Evolutionary conservation across 2,329 filamentous ascomycete species (phyloP).

Genomic region (Fusarium guadeloupense): DNA sequence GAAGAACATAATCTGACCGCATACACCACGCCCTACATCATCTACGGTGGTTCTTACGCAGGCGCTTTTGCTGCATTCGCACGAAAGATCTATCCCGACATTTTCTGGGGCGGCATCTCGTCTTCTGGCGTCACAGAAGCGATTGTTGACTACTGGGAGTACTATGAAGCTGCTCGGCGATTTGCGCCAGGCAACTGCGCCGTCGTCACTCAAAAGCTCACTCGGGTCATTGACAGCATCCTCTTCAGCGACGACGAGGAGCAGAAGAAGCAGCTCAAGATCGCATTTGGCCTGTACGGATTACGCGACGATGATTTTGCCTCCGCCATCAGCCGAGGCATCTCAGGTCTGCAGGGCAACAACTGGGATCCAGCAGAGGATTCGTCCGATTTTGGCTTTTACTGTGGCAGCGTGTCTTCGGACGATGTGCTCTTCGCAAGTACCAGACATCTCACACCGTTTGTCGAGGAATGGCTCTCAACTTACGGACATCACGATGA

Average conservation of each 20-base stretch:
- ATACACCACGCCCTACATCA: conserved; percentile 73
- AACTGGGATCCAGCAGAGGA: conserved; percentile 64
- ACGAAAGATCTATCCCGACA: conserved; percentile 78
- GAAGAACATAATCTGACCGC: conserved; percentile 74
- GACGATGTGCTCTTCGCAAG: conserved; percentile 53
- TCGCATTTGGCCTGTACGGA: conserved; percentile 57
- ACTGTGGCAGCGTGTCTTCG: conserved; percentile 59
- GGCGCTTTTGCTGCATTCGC: conserved; percentile 82
- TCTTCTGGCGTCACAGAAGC: conserved; percentile 83
- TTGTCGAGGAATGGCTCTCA: conserved; percentile 52
- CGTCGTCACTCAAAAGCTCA: conserved; percentile 66
- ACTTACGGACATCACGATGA: conserved; percentile 54
- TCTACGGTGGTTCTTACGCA: conserved; percentile 86
- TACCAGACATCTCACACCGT: conserved; percentile 48
- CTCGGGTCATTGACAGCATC: conserved; percentile 61
- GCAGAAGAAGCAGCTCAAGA: conserved; percentile 58
- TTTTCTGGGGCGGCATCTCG: conserved; percentile 81
- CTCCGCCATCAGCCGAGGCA: conserved; percentile 51
- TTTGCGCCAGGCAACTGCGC: conserved; percentile 70
- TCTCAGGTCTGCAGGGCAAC: conserved; percentile 56
- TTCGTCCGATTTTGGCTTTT: conserved; percentile 53
- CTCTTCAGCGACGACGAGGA: conserved; percentile 52
- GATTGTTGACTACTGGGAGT: conserved; percentile 79
- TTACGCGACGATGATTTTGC: conserved; percentile 61
- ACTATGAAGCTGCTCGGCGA: conserved; percentile 60